A percentile compares a stretch with the other conserved stretches of the same genome.
These are phyloP conservation scores for Psilocybe subaeruginosa DNA, from an alignment of 768 basidiomycete genomes.

Conservation along the genomic window DNA sequence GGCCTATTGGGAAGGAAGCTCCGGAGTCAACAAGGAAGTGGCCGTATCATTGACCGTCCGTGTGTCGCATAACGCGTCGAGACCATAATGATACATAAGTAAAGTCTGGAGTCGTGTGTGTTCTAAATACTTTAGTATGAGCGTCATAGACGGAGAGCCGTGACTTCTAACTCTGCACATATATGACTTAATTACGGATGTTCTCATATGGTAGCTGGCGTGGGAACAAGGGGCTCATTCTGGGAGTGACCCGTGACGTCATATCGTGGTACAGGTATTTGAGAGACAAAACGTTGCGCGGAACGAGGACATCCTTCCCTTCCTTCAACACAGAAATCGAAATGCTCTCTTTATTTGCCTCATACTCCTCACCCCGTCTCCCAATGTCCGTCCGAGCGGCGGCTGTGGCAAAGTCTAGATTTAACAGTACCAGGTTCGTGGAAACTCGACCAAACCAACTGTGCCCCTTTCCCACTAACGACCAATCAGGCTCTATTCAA, in stretches of 20 bases:
- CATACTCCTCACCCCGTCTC: constrained; percentile 16
- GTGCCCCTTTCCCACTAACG: not conserved
- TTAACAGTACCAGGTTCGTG: constrained; percentile 28
- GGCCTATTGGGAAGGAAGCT: no score
- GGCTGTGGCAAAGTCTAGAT: constrained; percentile 11
- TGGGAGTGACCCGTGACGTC: constrained; percentile 12
- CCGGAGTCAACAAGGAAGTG: no score
- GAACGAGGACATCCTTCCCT: constrained; percentile 3
- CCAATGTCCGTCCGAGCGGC: not conserved
- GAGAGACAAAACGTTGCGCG: constrained; percentile 6
- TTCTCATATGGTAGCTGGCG: not conserved
- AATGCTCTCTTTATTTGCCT: constrained; percentile 24
- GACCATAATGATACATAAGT: no score
- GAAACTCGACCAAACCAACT: not conserved
- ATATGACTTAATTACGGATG: not conserved
- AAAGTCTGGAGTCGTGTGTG: no score
- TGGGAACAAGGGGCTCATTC: constrained; percentile 11
- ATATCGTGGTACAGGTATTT: constrained; percentile 5
- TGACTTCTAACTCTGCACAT: not conserved
- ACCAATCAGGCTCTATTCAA: constrained; percentile 12
- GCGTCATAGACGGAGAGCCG: not conserved
- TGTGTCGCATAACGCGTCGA: no score
- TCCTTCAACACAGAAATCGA: not conserved
- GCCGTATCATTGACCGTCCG: no score
- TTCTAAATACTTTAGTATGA: not conserved